phyloP scores from a whole-genome alignment of 768 basidiomycete genomes.

The Leccinellum rugosiceps region DNA sequence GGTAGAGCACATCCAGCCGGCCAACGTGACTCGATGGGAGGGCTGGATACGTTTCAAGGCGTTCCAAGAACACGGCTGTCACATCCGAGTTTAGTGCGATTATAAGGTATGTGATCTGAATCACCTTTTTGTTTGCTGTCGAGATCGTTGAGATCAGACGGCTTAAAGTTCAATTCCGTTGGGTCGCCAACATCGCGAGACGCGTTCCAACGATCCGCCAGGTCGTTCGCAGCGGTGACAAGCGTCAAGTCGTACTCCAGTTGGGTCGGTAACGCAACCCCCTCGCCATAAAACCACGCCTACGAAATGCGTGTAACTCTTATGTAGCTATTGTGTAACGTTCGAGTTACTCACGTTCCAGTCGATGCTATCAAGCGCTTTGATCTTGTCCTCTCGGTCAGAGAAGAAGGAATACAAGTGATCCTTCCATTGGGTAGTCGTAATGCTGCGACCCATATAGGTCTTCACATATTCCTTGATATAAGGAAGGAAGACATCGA shows the following conservation, averaged over 20 bases:
- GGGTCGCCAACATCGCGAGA: conserved; percentile 37
- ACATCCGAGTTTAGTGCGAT: not conserved
- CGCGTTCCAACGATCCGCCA: conserved; percentile 52
- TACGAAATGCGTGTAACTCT: conserved; percentile 10
- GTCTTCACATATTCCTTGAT: conserved; percentile 52
- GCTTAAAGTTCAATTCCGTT: conserved; percentile 38
- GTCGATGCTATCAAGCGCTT: conserved; percentile 47
- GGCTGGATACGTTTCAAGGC: conserved; percentile 39
- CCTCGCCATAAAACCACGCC: conserved; percentile 60
- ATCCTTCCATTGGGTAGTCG: conserved; percentile 54
- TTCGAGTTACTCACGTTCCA: conserved; percentile 46
- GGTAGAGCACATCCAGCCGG: conserved; percentile 44
- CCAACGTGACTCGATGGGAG: conserved; percentile 43
- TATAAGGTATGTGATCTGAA: not conserved
- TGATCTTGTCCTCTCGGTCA: conserved; percentile 41
- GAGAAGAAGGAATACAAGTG: conserved; percentile 55
- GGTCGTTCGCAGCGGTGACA: conserved; percentile 46
- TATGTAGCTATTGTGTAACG: not conserved
- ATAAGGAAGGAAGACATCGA: conserved; percentile 56
- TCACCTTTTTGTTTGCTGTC: conserved; percentile 50
- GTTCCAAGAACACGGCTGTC: conserved; percentile 56
- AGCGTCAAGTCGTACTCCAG: conserved; percentile 54
- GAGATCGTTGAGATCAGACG: conserved; percentile 45
- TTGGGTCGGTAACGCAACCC: conserved; percentile 44
- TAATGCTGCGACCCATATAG: conserved; percentile 55